Conservation (phyloP, 2,329 filamentous ascomycete species). For the Penicillium brasilianum region DNA sequence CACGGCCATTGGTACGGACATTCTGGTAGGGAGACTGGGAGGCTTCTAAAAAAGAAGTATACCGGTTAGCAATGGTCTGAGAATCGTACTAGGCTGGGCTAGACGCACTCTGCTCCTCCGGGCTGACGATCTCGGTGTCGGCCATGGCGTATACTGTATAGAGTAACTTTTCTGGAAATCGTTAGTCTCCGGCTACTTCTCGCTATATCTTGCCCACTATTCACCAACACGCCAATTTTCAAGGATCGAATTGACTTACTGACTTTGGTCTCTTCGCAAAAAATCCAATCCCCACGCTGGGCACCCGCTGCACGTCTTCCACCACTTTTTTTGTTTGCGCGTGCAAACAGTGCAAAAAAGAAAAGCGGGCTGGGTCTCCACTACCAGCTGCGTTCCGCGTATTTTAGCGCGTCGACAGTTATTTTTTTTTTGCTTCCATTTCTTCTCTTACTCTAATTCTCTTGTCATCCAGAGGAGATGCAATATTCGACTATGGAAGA, state of each 20-base stretch:
- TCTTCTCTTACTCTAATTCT: slow-evolving; percentile 10
- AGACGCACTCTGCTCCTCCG: slow-evolving; percentile 42
- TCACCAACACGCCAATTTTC: background rate
- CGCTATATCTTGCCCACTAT: too few relatives aligned
- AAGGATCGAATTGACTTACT: background rate
- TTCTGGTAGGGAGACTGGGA: slow-evolving; percentile 40
- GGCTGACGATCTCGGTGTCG: slow-evolving; percentile 35
- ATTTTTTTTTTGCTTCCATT: slow-evolving; percentile 14
- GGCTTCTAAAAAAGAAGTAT: slow-evolving; percentile 25
- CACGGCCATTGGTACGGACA: slow-evolving; percentile 44
- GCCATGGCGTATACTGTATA: slow-evolving; percentile 34
- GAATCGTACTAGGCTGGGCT: slow-evolving; percentile 11
- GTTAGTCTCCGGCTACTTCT: slow-evolving; percentile 1
- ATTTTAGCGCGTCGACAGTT: slow-evolving; percentile 15
- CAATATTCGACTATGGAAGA: background rate
- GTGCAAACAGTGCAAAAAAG: slow-evolving; percentile 32
- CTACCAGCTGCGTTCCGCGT: slow-evolving; percentile 9
- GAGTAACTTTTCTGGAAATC: background rate
- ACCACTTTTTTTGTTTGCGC: slow-evolving; percentile 28
- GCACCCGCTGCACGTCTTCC: background rate
- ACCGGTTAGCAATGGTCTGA: slow-evolving; percentile 9
- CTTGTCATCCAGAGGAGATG: background rate
- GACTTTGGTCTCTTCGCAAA: background rate
- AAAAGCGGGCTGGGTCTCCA: slow-evolving; percentile 16
- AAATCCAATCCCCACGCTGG: background rate